Conservation (phyloP, 495 filamentous ascomycete species). For the Opeltia flavorubescens region DNA sequence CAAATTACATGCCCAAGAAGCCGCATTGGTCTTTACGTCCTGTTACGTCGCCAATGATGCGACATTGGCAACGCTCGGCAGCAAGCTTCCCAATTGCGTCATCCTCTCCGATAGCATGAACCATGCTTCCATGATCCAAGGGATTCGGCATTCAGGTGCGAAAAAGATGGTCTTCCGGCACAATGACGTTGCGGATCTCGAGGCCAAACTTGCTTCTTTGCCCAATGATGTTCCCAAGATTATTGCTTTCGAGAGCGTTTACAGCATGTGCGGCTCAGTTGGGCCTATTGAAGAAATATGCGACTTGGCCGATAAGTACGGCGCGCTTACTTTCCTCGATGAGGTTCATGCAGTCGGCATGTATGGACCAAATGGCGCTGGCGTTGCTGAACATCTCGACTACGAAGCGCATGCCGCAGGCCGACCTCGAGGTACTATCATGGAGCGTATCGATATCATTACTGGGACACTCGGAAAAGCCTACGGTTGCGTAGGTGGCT, state of each 20-base stretch:
- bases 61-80: slow-evolving; percentile 87
- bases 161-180: slow-evolving; percentile 98
- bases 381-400: slow-evolving; percentile 94
- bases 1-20: slow-evolving; percentile 81
- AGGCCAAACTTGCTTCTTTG: slow-evolving; percentile 77
- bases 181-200: slow-evolving; percentile 82
- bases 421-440: slow-evolving; percentile 62
- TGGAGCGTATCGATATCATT: slow-evolving; percentile 95
- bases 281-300: slow-evolving; percentile 92
- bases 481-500: slow-evolving; percentile 94
- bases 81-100: slow-evolving; percentile 91
- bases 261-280: slow-evolving; percentile 97
- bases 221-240: slow-evolving; percentile 82
- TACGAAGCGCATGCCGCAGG: slow-evolving; percentile 51
- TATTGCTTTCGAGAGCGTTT: slow-evolving; percentile 96
- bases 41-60: slow-evolving; percentile 99
- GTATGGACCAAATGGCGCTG: slow-evolving; percentile 93
- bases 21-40: slow-evolving; percentile 84
- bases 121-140: slow-evolving; percentile 98
- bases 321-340: slow-evolving; percentile 91
- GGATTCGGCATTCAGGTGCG: slow-evolving; percentile 90
- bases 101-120: slow-evolving; percentile 92
- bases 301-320: slow-evolving; percentile 93
- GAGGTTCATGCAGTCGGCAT: slow-evolving; percentile 98
- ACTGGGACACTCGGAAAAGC: slow-evolving; percentile 95